phyloP scores from a whole-genome alignment of 2,329 filamentous ascomycete genomes.

The Parastagonospora nodorum region DNA sequence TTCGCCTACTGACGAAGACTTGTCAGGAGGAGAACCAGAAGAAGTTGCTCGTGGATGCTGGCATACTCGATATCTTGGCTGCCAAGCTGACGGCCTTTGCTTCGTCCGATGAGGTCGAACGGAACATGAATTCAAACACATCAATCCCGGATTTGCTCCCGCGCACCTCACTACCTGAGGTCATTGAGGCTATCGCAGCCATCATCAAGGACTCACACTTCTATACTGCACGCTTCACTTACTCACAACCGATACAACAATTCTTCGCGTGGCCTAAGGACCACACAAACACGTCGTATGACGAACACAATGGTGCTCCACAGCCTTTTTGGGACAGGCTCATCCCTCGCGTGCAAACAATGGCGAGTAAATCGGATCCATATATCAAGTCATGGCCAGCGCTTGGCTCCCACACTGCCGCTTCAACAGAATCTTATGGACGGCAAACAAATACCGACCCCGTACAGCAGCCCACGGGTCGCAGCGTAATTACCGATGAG shows the following conservation, averaged over 20 bases:
- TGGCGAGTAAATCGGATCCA: slow-evolving; percentile 45
- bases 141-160: slow-evolving; percentile 37
- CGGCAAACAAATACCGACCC: slow-evolving; percentile 41
- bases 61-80: slow-evolving; percentile 79
- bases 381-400: slow-evolving; percentile 52
- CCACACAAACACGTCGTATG: slow-evolving; percentile 19
- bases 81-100: slow-evolving; percentile 63
- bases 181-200: slow-evolving; percentile 76
- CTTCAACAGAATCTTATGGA: slow-evolving; percentile 33
- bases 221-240: slow-evolving; percentile 67
- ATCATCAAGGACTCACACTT: slow-evolving; percentile 81
- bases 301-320: slow-evolving; percentile 19
- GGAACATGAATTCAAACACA: slow-evolving; percentile 20
- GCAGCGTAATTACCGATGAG: slow-evolving; percentile 45
- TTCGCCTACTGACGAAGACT: slow-evolving; percentile 63
- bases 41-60: slow-evolving; percentile 70
- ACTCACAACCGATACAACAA: slow-evolving; percentile 47
- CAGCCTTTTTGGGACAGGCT: slow-evolving; percentile 40
- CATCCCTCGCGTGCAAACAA: slow-evolving; percentile 47
- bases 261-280: slow-evolving; percentile 41
- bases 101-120: slow-evolving; percentile 28
- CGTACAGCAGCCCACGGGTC: slow-evolving; percentile 31
- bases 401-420: slow-evolving; percentile 41
- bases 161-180: slow-evolving; percentile 65
- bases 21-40: slow-evolving; percentile 74